Evolutionary conservation across 768 basidiomycete species (phyloP).

Genomic region (Holtermanniella nyarrowii): DNA sequence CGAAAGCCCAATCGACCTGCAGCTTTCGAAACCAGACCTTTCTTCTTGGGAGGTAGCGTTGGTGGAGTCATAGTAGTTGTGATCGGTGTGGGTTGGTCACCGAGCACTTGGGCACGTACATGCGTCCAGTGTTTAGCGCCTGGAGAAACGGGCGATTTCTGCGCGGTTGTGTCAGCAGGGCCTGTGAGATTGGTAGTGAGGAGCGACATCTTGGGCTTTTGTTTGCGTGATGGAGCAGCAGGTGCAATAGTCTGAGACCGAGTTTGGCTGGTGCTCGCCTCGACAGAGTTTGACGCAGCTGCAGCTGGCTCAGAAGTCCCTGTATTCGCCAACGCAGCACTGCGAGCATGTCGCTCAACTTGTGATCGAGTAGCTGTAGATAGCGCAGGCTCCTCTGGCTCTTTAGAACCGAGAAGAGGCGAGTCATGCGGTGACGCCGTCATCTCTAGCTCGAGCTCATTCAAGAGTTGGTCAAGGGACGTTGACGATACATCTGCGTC

Average conservation of each 20-base stretch:
- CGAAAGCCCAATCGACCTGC: constrained; percentile 26
- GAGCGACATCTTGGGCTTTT: background rate
- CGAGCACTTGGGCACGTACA: constrained; percentile 27
- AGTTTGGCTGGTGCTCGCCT: background rate
- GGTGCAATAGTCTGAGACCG: background rate
- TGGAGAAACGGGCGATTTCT: constrained; percentile 22
- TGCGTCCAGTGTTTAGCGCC: constrained; percentile 33
- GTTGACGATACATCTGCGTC: background rate
- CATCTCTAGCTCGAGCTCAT: background rate
- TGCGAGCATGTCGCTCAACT: background rate
- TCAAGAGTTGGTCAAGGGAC: background rate
- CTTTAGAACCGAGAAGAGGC: background rate
- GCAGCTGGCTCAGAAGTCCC: background rate
- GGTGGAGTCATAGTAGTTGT: background rate
- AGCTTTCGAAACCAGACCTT: constrained; percentile 26
- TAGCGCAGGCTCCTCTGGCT: too few relatives aligned
- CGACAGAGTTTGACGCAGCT: background rate
- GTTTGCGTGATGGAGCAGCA: background rate
- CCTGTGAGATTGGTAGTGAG: constrained; percentile 14
- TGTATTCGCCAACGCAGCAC: background rate
- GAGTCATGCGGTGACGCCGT: background rate
- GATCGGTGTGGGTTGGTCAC: constrained; percentile 16
- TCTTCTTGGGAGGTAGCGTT: constrained; percentile 9
- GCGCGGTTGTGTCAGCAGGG: constrained; percentile 8
- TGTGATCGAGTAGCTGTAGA: background rate